Evolutionary conservation across 805 yeast species (phyloP).

Genomic region (Tetrapisispora iriomotensis): DNA sequence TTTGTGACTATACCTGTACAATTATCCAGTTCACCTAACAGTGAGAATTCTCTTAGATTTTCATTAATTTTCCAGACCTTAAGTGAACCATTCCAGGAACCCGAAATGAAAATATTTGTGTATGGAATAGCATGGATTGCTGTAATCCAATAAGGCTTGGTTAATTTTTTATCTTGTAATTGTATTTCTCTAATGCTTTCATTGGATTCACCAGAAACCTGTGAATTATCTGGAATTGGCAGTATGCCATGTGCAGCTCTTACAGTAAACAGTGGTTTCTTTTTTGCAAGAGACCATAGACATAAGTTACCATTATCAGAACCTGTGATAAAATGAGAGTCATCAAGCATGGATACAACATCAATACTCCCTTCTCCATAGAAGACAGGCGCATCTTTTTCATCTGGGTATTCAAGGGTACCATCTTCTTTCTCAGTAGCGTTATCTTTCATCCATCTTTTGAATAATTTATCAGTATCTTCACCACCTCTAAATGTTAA

Average conservation of each 20-base stretch:
- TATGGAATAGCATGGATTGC: constrained; percentile 74
- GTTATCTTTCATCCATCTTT: constrained; percentile 29
- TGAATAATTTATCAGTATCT: constrained; percentile 34
- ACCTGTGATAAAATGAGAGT: constrained; percentile 87
- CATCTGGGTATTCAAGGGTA: constrained; percentile 22
- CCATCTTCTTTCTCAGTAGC: constrained; percentile 26
- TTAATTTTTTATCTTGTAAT: constrained; percentile 42
- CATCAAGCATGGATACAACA: constrained; percentile 84
- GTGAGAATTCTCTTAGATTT: constrained; percentile 49
- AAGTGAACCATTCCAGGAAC: constrained; percentile 77
- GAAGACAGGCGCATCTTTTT: constrained; percentile 31
- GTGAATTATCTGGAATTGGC: constrained; percentile 38
- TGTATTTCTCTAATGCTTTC: constrained; percentile 33
- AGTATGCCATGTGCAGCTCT: constrained; percentile 71
- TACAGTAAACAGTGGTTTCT: constrained; percentile 67
- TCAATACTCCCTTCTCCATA: constrained; percentile 82
- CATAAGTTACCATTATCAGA: constrained; percentile 86
- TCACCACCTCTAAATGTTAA: constrained; percentile 91
- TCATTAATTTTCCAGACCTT: constrained; percentile 70
- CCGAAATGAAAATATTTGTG: constrained; percentile 73
- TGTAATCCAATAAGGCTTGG: constrained; percentile 81
- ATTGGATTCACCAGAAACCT: constrained; percentile 45
- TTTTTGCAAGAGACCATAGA: constrained; percentile 86
- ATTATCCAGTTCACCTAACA: constrained; percentile 45
- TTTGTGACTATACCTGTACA: constrained; percentile 63